Conservation (phyloP, 441 rosid genomes). For the Kokia cookei region DNA sequence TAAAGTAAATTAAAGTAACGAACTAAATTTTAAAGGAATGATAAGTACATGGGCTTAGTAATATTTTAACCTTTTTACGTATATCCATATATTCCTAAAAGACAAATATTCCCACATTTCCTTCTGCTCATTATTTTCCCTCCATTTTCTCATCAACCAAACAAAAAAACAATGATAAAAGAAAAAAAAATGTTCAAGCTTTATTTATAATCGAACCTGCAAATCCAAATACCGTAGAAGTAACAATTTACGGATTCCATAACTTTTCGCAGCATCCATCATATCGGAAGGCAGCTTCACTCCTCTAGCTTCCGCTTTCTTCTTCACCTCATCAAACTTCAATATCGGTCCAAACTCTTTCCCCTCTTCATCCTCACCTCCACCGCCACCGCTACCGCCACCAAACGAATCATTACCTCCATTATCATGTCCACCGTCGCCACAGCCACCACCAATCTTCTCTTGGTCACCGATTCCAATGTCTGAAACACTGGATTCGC, state of each 20-base stretch:
- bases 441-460: constrained; percentile 10
- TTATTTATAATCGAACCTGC: constrained; percentile 42
- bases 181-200: not conserved
- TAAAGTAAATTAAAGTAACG: no score
- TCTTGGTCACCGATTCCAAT: constrained; percentile 7
- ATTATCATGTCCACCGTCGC: constrained; percentile 18
- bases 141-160: constrained; percentile 8
- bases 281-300: constrained; percentile 62
- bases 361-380: constrained; percentile 45
- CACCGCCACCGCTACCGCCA: constrained; percentile 28
- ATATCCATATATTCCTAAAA: not conserved
- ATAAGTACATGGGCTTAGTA: no score
- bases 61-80: not conserved
- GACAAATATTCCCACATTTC: not conserved
- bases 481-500: constrained; percentile 13
- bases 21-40: no score
- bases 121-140: not conserved
- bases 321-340: constrained; percentile 65
- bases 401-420: constrained; percentile 18
- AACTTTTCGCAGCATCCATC: constrained; percentile 64
- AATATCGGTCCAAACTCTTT: constrained; percentile 67
- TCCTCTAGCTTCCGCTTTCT: constrained; percentile 60
- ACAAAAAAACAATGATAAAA: not conserved
- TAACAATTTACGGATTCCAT: constrained; percentile 58
- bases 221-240: constrained; percentile 68